Evolutionary conservation across 345 rosid species (phyloP).

Genomic region (Hevea brasiliensis): DNA sequence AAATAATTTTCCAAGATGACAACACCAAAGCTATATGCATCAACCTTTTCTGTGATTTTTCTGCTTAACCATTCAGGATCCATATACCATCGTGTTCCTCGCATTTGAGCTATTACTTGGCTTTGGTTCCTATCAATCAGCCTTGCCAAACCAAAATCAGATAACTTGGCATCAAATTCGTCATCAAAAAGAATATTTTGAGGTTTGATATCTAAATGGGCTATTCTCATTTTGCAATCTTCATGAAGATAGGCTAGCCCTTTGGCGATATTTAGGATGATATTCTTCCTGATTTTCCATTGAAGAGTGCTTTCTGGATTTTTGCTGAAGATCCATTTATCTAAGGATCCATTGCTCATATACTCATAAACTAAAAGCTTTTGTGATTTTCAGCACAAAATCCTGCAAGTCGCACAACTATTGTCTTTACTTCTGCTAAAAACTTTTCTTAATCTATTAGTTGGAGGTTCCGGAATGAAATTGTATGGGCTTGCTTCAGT

Average conservation of each 20-base stretch:
- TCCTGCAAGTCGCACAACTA: constrained; percentile 33
- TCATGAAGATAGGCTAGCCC: constrained; percentile 13
- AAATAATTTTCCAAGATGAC: constrained; percentile 5
- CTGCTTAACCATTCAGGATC: constrained; percentile 15
- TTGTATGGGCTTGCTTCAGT: no score
- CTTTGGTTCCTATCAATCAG: constrained; percentile 1
- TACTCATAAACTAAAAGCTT: constrained; percentile 19
- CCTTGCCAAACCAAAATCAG: constrained; percentile 20
- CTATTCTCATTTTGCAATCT: constrained; percentile 14
- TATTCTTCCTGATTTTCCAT: constrained; percentile 17
- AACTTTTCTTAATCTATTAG: constrained; percentile 64
- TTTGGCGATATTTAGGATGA: constrained; percentile 2
- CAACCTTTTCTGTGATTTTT: background rate
- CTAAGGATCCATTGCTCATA: constrained; percentile 23
- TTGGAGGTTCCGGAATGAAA: no score
- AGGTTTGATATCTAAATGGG: constrained; percentile 18
- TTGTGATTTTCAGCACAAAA: constrained; percentile 11
- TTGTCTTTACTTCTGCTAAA: constrained; percentile 64
- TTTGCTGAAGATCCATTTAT: constrained; percentile 10
- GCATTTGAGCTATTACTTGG: background rate
- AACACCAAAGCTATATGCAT: constrained; percentile 15
- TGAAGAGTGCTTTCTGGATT: background rate
- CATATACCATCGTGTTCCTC: constrained; percentile 23
- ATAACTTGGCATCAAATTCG: constrained; percentile 14
- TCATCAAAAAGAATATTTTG: constrained; percentile 14